Evolutionary conservation across 2,329 filamentous ascomycete species (phyloP), one percentile per base, ranked within the genome.

Genomic region (Furcasterigmium sp.): DNA sequence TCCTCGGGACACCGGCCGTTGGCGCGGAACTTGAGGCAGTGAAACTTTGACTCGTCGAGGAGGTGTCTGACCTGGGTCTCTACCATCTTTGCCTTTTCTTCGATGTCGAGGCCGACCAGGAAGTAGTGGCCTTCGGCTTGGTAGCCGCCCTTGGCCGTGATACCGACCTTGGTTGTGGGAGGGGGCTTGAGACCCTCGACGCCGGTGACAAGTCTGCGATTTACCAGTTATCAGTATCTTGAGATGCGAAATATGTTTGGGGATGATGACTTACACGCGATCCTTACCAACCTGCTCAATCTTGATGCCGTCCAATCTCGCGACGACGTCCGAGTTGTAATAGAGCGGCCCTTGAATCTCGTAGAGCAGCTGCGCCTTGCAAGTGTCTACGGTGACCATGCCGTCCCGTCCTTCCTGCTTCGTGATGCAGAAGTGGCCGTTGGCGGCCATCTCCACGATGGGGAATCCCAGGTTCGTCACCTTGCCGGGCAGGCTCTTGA

Each of bases 241-340:
- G n/a, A n/a, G n/a, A n/a, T n/a, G n/a, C n/a, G n/a, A n/a, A n/a
- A n/a, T n/a, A n/a, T n/a, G n/a, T n/a, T n/a, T n/a, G n/a, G n/a
- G n/a, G n/a, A n/a, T n/a, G n/a, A n/a, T 35, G 9, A 39, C 40
- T 25, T 40, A 44, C 48, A 72, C 59, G 8, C 48, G 49, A 17
- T 70, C 61, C 1, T 60, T 46, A 19, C 62, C 56, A 6, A 62
- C 54, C 42, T 80, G 68, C 37, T 75, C 68, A 46, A 82, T 75
- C 17, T 51, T 49, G 1, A 69, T 60, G 0, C 49, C 42, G 11
- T 63, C 58, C 1, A 72, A 43, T 19, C 65, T 58, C 0, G 64
- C 67, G 9, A 64, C 65, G 1, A 71, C 66, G 41, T 73, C 69
- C 0, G 64, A 63, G 21, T 73, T 71, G 10, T 69, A 42, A 41